Evolutionary conservation across 768 basidiomycete species (phyloP), one percentile per base, ranked within the genome.

Genomic region (Hydnomerulius pinastri): DNA sequence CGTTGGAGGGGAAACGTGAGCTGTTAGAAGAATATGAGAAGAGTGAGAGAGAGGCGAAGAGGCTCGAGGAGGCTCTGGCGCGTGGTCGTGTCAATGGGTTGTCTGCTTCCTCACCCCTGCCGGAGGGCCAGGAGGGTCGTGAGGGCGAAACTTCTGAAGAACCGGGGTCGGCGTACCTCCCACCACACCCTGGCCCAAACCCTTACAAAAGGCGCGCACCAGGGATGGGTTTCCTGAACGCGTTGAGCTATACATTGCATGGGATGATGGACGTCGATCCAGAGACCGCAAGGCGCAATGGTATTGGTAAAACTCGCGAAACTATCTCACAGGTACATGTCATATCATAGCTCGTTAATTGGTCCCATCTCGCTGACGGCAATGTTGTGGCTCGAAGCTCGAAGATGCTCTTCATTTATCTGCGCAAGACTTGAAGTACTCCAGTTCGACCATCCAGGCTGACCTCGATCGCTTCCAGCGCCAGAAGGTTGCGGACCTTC

Each of bases 211-310:
- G 78, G 46, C 78, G 80, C 49, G 73, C 84, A 11, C 87, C 89
- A 46, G 90, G 89, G 6, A 90, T 90, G 79, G 94, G 92, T 17
- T 72, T 99, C 20, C 62, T 99, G 29, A 92, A 85, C 58, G 97
- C 97, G 13, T 74, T 99, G 36, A 93, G 88, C 63, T 95, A 97
- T 70, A 95, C 94, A 20, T 68, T 99, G 48, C 93, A 95, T 58
- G 95, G 96, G 4, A 95, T 98, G 86, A 98, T 99, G 87, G 97
- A 99, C 59, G 90, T 90, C 15, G 97, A 99, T 71, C 97, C 97
- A 3, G 97, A 98, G 73, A 91, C 90, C 15, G 95, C 96, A 5
- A 77, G 97, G 53, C 78, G 97, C 55, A 98, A 89, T 62, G 83
- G 86, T 45, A 98, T 99, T 56, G 88, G 88, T 54, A 98, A 97